phyloP scores from a whole-genome alignment of 306 rosid species.

The Rosa lucieae region DNA sequence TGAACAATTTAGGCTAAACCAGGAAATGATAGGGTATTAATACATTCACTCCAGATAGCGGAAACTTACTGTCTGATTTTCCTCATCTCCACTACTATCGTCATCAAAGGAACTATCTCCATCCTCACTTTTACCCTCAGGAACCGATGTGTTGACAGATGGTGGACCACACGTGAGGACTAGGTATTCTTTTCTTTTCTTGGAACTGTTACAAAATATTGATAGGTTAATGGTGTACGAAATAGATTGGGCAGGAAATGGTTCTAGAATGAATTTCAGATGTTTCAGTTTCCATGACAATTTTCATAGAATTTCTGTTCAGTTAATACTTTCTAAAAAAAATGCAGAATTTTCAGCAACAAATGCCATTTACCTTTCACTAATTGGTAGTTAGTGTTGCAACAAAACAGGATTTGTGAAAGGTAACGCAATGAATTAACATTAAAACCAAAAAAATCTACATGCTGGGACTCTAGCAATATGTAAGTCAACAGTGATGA shows the following conservation, averaged over 20 bases:
- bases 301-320: neutral
- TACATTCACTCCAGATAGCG: neutral
- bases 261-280: neutral
- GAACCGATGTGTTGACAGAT: conserved; percentile 38
- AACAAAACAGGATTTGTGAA: neutral
- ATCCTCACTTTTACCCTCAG: conserved; percentile 56
- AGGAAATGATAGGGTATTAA: neutral
- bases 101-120: conserved; percentile 58
- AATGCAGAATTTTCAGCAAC: neutral
- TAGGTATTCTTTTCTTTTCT: conserved; percentile 84
- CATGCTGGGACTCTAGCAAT: neutral
- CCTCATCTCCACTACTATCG: conserved; percentile 63
- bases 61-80: conserved; percentile 59
- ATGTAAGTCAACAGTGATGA: neutral
- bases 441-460: neutral
- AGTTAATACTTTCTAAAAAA: neutral
- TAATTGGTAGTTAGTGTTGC: neutral
- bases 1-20: neutral
- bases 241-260: conserved; percentile 6
- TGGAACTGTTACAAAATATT: conserved; percentile 53
- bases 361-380: neutral
- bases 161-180: conserved; percentile 82
- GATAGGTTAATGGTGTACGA: conserved; percentile 21
- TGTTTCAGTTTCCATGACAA: neutral
- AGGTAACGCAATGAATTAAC: neutral